Percentiles rank a stretch among this genome's conserved stretches.
These are phyloP conservation scores for Diaporthe velutina DNA, from an alignment of 2,329 filamentous ascomycete species.

Conservation along the genomic window DNA sequence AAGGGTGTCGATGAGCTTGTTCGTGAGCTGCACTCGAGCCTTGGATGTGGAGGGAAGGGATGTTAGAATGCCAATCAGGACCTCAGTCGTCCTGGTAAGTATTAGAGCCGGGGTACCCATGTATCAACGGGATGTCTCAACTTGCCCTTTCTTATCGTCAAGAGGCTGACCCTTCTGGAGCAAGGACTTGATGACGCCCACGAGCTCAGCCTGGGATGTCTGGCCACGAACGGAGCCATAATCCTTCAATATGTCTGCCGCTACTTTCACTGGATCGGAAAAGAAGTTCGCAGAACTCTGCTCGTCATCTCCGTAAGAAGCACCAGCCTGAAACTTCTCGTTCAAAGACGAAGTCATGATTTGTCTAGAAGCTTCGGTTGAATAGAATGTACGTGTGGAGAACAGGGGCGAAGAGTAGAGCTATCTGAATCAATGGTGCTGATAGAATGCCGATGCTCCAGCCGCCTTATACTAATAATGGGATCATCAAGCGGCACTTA, in stretches of 20 bases:
- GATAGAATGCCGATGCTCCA: too few species aligned
- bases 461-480: not conserved
- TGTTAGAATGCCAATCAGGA: constrained; percentile 55
- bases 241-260: constrained; percentile 6
- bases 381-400: not conserved
- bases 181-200: constrained; percentile 42
- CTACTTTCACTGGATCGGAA: constrained; percentile 41
- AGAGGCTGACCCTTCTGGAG: constrained; percentile 13
- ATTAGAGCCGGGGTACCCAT: constrained; percentile 34
- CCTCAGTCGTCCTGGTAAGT: constrained; percentile 52
- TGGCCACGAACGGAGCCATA: not conserved
- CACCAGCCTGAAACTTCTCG: constrained; percentile 54
- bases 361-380: not conserved
- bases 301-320: constrained; percentile 49
- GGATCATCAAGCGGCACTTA: not conserved
- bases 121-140: not conserved
- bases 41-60: constrained; percentile 51
- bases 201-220: constrained; percentile 46
- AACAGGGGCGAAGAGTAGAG: not conserved
- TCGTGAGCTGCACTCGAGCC: constrained; percentile 56
- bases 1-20: constrained; percentile 63
- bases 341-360: not conserved
- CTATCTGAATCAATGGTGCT: not conserved
- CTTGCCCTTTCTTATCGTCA: constrained; percentile 15
- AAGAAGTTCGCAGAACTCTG: constrained; percentile 46